Conservation (phyloP, 1,284 basidiomycete species). For the Coniophora puteana region DNA sequence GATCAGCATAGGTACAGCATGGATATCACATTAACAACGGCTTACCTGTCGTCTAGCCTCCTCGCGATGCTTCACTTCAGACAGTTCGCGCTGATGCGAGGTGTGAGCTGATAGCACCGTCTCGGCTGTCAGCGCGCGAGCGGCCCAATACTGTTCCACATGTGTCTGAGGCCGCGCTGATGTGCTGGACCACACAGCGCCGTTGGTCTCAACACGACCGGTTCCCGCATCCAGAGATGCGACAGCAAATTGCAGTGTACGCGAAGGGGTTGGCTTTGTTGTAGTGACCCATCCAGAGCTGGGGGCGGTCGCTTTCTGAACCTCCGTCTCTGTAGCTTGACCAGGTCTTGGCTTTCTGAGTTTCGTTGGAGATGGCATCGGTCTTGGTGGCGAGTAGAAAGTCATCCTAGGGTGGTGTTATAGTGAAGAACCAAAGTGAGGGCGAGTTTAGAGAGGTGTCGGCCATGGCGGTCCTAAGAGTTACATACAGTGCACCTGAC, state of each 20-base stretch:
- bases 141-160: conserved; percentile 58
- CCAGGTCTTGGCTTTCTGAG: conserved; percentile 20
- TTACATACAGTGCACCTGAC: not conserved
- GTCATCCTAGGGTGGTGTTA: too few relatives aligned
- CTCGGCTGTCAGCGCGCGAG: conserved; percentile 58
- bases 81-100: conserved; percentile 45
- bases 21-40: conserved; percentile 5
- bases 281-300: not conserved
- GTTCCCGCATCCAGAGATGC: conserved; percentile 5
- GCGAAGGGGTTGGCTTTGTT: conserved; percentile 15
- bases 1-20: too few relatives aligned
- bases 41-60: conserved; percentile 46
- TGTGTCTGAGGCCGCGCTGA: conserved; percentile 26
- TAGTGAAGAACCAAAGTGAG: too few relatives aligned
- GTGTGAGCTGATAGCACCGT: conserved; percentile 44
- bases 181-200: conserved; percentile 15
- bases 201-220: conserved; percentile 3
- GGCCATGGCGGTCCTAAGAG: not conserved
- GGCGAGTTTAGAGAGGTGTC: not conserved
- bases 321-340: not conserved
- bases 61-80: conserved; percentile 33
- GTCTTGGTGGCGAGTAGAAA: conserved; percentile 16
- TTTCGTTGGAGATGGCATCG: too few relatives aligned
- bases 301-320: not conserved
- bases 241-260: conserved; percentile 27